These are phyloP conservation scores for Solanum chilense DNA, from an alignment of 257 asterid genomes.

Conservation along the genomic window DNA sequence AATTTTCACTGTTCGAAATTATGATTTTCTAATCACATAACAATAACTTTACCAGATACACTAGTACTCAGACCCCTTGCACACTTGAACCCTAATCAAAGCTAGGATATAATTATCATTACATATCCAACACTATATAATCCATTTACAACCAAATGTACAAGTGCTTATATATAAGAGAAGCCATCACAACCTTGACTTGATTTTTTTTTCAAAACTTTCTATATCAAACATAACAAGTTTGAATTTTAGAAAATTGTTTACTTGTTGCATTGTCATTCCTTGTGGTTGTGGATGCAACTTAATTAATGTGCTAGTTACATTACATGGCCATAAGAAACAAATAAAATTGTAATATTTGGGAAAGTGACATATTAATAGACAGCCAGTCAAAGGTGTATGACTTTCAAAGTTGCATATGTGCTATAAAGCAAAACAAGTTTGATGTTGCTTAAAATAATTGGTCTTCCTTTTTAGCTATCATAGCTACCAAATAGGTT, in stretches of 20 bases:
- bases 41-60: no score
- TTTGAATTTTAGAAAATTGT: not conserved
- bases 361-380: not conserved
- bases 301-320: not conserved
- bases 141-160: not conserved
- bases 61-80: not conserved
- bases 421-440: not conserved
- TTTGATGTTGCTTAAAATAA: not conserved
- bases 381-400: not conserved
- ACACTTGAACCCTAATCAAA: not conserved
- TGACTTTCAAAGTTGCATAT: not conserved
- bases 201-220: not conserved
- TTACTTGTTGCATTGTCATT: not conserved
- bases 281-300: not conserved
- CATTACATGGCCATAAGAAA: not conserved
- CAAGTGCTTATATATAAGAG: not conserved
- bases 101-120: no score
- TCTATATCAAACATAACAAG: not conserved
- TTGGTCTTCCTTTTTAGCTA: not conserved
- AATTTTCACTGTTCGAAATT: accelerated
- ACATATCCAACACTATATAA: no score
- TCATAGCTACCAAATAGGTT: not conserved
- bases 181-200: not conserved
- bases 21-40: not conserved
- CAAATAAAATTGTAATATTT: not conserved